Evolutionary conservation across 2,329 filamentous ascomycete genomes (phyloP).

Genomic region (Escovopsis weberi): DNA sequence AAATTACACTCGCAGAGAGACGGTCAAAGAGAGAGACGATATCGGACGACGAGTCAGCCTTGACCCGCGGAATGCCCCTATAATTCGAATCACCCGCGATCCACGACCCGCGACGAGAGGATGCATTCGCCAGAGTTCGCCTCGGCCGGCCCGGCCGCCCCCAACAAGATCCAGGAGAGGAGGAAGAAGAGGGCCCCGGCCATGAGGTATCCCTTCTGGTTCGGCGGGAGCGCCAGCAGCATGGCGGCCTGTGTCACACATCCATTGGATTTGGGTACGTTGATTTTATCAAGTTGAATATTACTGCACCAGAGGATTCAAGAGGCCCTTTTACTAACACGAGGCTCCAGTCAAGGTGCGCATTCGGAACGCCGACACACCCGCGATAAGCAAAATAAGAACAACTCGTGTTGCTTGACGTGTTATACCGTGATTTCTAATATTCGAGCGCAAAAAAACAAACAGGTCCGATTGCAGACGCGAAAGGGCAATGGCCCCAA

Average conservation of each 20-base stretch:
- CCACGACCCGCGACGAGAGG: neutral
- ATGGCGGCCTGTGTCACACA: constrained; percentile 86
- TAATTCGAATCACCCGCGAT: too few relatives aligned
- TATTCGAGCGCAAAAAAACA: neutral
- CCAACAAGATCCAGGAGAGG: constrained; percentile 8
- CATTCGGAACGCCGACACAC: neutral
- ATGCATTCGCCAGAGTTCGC: constrained; percentile 3
- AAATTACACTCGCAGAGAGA: too few relatives aligned
- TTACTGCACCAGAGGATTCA: neutral
- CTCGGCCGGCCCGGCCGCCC: constrained; percentile 7
- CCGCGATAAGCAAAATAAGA: neutral
- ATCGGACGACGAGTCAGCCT: too few relatives aligned
- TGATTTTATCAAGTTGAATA: neutral
- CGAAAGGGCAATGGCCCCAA: constrained; percentile 60
- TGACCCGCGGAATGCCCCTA: too few relatives aligned
- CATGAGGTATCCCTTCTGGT: constrained; percentile 74
- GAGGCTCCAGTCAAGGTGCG: constrained; percentile 7
- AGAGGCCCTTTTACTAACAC: neutral
- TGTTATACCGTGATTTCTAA: too few relatives aligned
- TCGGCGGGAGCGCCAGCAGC: constrained; percentile 87
- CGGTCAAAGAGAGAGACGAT: too few relatives aligned
- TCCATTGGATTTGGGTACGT: constrained; percentile 71
- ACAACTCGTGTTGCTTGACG: too few relatives aligned
- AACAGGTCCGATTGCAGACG: constrained; percentile 74
- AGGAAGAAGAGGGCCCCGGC: constrained; percentile 24